phyloP scores from a whole-genome alignment of 352 stramenopile species.

The Phytophthora foliorum region DNA sequence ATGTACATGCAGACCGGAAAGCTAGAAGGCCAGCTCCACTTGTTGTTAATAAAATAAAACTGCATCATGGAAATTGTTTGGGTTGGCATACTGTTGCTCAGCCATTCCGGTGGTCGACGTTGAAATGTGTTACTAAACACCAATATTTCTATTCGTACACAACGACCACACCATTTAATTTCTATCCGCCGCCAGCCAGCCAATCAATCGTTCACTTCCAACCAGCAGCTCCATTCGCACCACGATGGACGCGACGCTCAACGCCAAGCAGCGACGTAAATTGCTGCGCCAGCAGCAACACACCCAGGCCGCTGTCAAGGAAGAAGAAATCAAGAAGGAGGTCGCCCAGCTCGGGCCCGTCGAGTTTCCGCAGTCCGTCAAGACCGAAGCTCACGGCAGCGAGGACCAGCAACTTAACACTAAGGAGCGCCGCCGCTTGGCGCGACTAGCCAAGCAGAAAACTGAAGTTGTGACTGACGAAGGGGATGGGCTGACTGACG shows the following conservation, averaged over 20 bases:
- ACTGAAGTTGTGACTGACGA: constrained; percentile 13
- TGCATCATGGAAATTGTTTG: too few species aligned
- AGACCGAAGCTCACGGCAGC: background rate
- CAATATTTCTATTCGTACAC: background rate
- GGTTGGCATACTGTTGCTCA: too few species aligned
- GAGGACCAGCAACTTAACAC: constrained; percentile 19
- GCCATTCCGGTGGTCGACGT: too few species aligned
- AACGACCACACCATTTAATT: constrained; percentile 4
- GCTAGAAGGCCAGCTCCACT: too few species aligned
- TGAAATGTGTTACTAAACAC: too few species aligned
- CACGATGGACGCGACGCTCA: constrained; percentile 44
- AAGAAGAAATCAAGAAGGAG: constrained; percentile 16
- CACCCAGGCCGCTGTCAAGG: background rate
- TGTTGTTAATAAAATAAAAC: too few species aligned
- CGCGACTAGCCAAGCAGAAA: constrained; percentile 30
- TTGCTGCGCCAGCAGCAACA: constrained; percentile 69
- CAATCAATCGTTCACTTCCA: constrained; percentile 14
- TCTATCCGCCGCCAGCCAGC: constrained; percentile 15
- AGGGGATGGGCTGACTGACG: constrained; percentile 2
- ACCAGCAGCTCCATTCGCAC: constrained; percentile 15
- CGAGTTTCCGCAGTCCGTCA: background rate
- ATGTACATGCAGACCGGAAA: too few species aligned
- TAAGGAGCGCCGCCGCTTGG: constrained; percentile 44
- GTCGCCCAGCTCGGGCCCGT: background rate
- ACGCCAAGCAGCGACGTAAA: constrained; percentile 86